Evolutionary conservation across 1,284 basidiomycete species (phyloP).

Genomic region (Melampsora americana): DNA sequence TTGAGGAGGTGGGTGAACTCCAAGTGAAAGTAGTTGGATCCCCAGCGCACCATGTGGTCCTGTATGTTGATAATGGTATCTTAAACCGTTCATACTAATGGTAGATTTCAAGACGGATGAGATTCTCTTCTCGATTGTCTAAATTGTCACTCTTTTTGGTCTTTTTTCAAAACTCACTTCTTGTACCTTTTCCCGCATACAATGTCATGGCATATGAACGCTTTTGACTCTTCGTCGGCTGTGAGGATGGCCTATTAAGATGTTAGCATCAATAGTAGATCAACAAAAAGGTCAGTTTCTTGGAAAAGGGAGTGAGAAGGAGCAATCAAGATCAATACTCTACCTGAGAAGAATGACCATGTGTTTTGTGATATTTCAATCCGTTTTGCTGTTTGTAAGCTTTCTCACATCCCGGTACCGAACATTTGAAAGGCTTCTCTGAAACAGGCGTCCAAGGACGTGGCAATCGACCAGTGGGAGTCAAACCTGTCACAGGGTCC

Average conservation of each 20-base stretch:
- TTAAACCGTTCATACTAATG: constrained; percentile 52
- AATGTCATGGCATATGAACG: constrained; percentile 83
- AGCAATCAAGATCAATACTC: constrained; percentile 58
- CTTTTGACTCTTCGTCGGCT: constrained; percentile 69
- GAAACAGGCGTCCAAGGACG: constrained; percentile 46
- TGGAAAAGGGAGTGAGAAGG: not conserved
- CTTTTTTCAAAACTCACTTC: constrained; percentile 60
- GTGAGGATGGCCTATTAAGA: constrained; percentile 73
- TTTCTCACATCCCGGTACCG: constrained; percentile 96
- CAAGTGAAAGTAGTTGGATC: constrained; percentile 74
- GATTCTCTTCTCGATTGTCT: not conserved
- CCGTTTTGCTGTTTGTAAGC: constrained; percentile 96
- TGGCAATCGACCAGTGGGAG: not conserved
- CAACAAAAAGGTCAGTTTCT: not conserved
- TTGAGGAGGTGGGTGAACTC: constrained; percentile 62
- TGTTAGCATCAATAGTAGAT: constrained; percentile 60
- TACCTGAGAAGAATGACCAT: constrained; percentile 87
- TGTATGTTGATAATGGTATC: constrained; percentile 95
- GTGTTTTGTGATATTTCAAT: constrained; percentile 93
- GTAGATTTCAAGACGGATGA: not conserved
- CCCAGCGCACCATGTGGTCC: constrained; percentile 89
- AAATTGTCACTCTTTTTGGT: not conserved
- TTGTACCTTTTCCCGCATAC: constrained; percentile 91
- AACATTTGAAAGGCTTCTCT: constrained; percentile 90
- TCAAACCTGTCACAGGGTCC: too few relatives aligned